phyloP scores from a whole-genome alignment of 163 green algal genomes.

The Prototheca stagnorum region DNA sequence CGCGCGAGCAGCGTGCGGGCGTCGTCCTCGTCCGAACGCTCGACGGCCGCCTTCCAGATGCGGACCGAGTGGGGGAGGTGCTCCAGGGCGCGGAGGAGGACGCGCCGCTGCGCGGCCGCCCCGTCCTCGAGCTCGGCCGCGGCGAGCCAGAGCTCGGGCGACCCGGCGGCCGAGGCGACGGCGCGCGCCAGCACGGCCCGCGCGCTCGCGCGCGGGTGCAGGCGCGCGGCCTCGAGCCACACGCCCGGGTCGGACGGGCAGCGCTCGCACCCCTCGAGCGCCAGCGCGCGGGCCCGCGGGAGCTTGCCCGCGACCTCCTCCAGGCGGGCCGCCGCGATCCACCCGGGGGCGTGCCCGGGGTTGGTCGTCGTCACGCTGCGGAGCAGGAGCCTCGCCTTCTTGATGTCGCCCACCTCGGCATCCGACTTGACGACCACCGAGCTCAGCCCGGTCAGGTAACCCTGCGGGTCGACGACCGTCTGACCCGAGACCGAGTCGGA shows the following conservation, averaged over 20 bases:
- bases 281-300: conserved; percentile 36
- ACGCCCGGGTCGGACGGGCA: conserved; percentile 88
- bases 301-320: conserved; percentile 51
- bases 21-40: conserved; percentile 83
- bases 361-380: conserved; percentile 94
- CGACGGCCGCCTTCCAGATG: conserved; percentile 92
- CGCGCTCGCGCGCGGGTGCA: conserved; percentile 70
- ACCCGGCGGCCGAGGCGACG: conserved; percentile 60
- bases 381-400: conserved; percentile 86
- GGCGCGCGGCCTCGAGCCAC: conserved; percentile 88
- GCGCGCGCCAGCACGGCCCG: conserved; percentile 81
- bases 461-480: conserved; percentile 86
- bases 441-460: conserved; percentile 93
- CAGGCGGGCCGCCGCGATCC: conserved; percentile 84
- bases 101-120: conserved; percentile 57
- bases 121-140: conserved; percentile 52
- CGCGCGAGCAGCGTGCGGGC: conserved; percentile 54
- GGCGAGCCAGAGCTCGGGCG: conserved; percentile 61
- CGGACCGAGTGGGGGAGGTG: conserved; percentile 66
- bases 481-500: conserved; percentile 75
- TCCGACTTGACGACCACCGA: conserved; percentile 31
- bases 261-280: conserved; percentile 62
- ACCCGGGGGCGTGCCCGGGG: conserved; percentile 85
- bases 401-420: conserved; percentile 96
- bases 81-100: conserved; percentile 80